Evolutionary conservation across 2,329 filamentous ascomycete genomes (phyloP).

Genomic region (Lasiodiplodia sp.): DNA sequence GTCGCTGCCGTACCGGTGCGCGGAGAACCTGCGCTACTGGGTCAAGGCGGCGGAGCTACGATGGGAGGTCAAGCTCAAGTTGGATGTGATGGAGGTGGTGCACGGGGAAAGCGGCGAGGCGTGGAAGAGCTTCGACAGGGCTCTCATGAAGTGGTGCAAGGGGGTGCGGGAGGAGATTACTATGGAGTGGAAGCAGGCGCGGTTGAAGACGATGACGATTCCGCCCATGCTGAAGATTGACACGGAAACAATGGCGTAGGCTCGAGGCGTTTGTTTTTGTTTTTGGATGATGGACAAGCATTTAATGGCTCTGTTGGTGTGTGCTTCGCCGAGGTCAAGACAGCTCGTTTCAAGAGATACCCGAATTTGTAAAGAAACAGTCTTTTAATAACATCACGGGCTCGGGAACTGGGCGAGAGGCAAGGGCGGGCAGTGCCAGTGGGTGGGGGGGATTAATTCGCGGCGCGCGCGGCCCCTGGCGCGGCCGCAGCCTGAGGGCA

Average conservation of each 20-base stretch:
- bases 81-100: constrained; percentile 88
- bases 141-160: constrained; percentile 82
- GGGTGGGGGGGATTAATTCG: constrained; percentile 15
- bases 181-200: constrained; percentile 67
- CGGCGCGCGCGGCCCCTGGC: constrained; percentile 18
- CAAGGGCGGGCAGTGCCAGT: constrained; percentile 25
- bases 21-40: constrained; percentile 96
- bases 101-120: constrained; percentile 72
- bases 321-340: constrained; percentile 14
- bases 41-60: constrained; percentile 92
- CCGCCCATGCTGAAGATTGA: constrained; percentile 50
- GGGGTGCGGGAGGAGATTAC: constrained; percentile 84
- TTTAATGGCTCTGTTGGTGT: constrained; percentile 18
- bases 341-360: constrained; percentile 27
- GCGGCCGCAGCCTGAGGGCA: constrained; percentile 22
- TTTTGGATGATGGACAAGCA: constrained; percentile 16
- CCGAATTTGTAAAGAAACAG: constrained; percentile 16
- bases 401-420: background rate
- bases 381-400: constrained; percentile 25
- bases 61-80: constrained; percentile 82
- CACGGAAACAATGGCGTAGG: constrained; percentile 19
- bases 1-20: constrained; percentile 89
- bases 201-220: constrained; percentile 40
- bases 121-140: constrained; percentile 84
- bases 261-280: constrained; percentile 12